phyloP scores from a whole-genome alignment of 257 asterid genomes.

The Rehmannia glutinosa region DNA sequence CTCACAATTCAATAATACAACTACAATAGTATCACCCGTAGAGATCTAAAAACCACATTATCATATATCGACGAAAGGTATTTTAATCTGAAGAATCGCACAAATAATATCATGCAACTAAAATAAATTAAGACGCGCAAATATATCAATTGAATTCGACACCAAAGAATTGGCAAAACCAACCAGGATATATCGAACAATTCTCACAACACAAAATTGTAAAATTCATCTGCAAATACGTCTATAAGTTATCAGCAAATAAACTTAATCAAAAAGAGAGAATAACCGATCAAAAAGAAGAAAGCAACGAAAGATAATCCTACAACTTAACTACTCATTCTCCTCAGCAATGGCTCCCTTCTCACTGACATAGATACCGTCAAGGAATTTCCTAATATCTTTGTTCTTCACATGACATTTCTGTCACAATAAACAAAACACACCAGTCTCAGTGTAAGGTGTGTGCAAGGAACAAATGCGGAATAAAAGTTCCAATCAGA shows the following conservation, averaged over 20 bases:
- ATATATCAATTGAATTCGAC: not conserved
- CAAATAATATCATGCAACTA: not conserved
- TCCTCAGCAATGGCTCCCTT: constrained; percentile 63
- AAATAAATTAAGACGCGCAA: not conserved
- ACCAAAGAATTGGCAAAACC: not conserved
- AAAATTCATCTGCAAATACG: constrained; percentile 13
- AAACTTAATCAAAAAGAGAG: constrained; percentile 3
- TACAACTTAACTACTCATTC: constrained; percentile 29
- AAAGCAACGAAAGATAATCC: not conserved
- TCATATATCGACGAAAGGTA: no score
- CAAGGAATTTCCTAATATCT: constrained; percentile 81
- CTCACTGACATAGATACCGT: constrained; percentile 83
- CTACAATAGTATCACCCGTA: no score
- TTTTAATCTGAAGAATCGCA: no score
- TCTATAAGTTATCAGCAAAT: constrained; percentile 5
- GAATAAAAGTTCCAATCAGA: no score
- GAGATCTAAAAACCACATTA: no score
- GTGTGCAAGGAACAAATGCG: not conserved
- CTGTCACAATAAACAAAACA: constrained; percentile 21
- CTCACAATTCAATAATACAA: no score
- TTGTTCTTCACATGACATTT: constrained; percentile 89
- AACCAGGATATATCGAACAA: not conserved
- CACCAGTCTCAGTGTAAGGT: not conserved
- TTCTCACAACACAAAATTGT: constrained; percentile 23
- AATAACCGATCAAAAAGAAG: constrained; percentile 7